Evolutionary conservation across 2,329 filamentous ascomycete species (phyloP).

Genomic region (Magnaporthiopsis incrustans): DNA sequence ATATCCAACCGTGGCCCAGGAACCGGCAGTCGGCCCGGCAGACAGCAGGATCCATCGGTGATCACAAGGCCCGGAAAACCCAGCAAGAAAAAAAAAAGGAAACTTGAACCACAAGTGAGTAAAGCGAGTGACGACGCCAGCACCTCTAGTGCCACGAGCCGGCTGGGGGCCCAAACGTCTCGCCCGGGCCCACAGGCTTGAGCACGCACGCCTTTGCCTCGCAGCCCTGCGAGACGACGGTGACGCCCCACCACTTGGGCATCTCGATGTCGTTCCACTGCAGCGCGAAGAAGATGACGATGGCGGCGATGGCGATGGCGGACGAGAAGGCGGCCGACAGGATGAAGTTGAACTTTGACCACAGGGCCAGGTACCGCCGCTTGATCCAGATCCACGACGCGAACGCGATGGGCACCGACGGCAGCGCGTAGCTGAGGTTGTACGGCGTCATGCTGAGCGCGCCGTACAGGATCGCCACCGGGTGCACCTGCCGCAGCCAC

Average conservation of each 20-base stretch:
- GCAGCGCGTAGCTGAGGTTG: conserved; percentile 36
- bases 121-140: too few species aligned
- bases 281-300: conserved; percentile 46
- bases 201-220: conserved; percentile 15
- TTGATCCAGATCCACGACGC: conserved; percentile 34
- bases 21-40: too few species aligned
- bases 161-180: conserved; percentile 13
- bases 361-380: conserved; percentile 17
- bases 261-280: conserved; percentile 31
- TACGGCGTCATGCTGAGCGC: conserved; percentile 28
- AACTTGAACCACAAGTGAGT: too few species aligned
- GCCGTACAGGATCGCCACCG: conserved; percentile 28
- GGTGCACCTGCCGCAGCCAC: conserved; percentile 30
- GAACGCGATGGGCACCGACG: conserved; percentile 32
- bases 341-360: conserved; percentile 33
- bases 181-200: conserved; percentile 11
- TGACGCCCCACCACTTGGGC: conserved; percentile 43
- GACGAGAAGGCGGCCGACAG: conserved; percentile 42
- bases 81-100: too few species aligned
- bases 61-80: too few species aligned
- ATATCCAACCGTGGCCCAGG: too few species aligned
- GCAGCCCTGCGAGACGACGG: conserved; percentile 15
- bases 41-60: too few species aligned
- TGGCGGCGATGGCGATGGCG: conserved; percentile 40
- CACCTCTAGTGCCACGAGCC: conserved; percentile 3